A percentile compares a stretch with the other conserved stretches of the same genome.
Conservation (phyloP, 108 stramenopile genomes). For the Nitzschia sp. region DNA sequence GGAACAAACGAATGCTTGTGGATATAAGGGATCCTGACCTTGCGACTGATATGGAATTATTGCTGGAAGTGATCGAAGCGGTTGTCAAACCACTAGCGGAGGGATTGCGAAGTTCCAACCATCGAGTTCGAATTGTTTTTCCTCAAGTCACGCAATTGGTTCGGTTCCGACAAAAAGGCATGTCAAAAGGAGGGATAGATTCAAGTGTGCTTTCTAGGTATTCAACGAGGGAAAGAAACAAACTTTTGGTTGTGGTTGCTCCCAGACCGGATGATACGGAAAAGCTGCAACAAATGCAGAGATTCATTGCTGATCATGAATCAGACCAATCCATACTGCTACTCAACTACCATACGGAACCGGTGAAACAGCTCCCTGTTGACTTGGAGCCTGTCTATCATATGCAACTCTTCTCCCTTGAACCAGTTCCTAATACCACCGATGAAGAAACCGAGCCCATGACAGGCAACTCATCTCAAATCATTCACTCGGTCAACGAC, state of each 20-base stretch:
- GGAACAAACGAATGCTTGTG: constrained; percentile 87
- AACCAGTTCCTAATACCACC: background rate
- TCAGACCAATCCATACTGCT: constrained; percentile 59
- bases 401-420: background rate
- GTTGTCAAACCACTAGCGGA: constrained; percentile 83
- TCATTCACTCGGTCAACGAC: no score
- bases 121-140: constrained; percentile 87
- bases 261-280: constrained; percentile 81
- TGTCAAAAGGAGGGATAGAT: constrained; percentile 85
- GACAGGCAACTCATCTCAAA: background rate
- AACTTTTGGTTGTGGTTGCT: constrained; percentile 81
- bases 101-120: constrained; percentile 61
- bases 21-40: constrained; percentile 91
- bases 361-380: constrained; percentile 53
- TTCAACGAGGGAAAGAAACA: constrained; percentile 37
- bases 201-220: constrained; percentile 57
- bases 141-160: constrained; percentile 85
- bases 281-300: constrained; percentile 65
- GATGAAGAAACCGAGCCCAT: background rate
- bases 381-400: constrained; percentile 82
- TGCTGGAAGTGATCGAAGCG: constrained; percentile 86
- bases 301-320: constrained; percentile 48
- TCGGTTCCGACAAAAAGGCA: constrained; percentile 25
- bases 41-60: constrained; percentile 63
- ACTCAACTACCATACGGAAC: constrained; percentile 87